Percentiles rank a stretch among this genome's conserved stretches.
Evolutionary conservation across 2,329 filamentous ascomycete genomes (phyloP).

Genomic region (Sclerotiophoma versabilis): DNA sequence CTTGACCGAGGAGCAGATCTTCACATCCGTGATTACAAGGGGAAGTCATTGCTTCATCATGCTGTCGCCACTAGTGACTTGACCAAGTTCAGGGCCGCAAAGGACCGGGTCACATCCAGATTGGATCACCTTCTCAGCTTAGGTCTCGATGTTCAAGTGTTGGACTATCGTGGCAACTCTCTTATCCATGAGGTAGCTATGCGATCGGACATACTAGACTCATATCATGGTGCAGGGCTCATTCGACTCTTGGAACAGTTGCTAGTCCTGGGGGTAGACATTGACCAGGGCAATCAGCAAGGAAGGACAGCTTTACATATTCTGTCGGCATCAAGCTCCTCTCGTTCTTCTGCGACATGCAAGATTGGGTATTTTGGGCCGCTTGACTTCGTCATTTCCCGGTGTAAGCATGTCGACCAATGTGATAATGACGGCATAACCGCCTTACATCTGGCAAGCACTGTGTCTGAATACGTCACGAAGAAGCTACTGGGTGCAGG

Average conservation of each 20-base stretch:
- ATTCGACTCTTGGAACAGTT: background rate
- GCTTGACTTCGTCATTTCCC: background rate
- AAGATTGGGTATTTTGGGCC: background rate
- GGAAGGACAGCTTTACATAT: background rate
- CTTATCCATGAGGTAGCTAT: background rate
- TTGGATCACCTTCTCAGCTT: background rate
- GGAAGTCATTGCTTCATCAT: constrained; percentile 11
- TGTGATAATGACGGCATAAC: constrained; percentile 14
- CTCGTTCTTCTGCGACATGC: background rate
- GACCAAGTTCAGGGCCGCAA: background rate
- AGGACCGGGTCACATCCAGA: background rate
- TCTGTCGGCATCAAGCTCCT: background rate
- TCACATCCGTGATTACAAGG: constrained; percentile 1
- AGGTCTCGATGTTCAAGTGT: background rate
- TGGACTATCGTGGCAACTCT: background rate
- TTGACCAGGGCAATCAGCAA: background rate
- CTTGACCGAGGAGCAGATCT: constrained; percentile 2
- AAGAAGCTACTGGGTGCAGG: constrained; percentile 47
- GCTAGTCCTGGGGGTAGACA: background rate
- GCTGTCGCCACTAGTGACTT: background rate
- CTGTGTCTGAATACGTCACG: constrained; percentile 25
- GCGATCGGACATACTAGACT: background rate
- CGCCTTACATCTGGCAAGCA: constrained; percentile 23
- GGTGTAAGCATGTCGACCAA: background rate
- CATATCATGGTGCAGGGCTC: background rate